A percentile compares a stretch with the other conserved stretches of the same genome.
phyloP scores from a whole-genome alignment of 345 rosid genomes.

The Populus alba region DNA sequence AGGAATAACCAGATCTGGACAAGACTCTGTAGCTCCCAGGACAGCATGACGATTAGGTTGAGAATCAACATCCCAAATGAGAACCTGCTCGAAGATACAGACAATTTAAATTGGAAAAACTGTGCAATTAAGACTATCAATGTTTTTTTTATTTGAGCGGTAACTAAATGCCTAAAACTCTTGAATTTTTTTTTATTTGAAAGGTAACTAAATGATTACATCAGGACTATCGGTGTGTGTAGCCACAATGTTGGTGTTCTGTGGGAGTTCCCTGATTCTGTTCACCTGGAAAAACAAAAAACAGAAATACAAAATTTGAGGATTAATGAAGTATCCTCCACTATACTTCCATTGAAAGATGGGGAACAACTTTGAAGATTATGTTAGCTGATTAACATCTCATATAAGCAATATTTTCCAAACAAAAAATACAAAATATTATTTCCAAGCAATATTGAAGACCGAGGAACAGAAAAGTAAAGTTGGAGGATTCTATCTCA shows the following conservation, averaged over 20 bases:
- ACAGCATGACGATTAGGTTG: conserved; percentile 61
- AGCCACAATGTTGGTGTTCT: conserved; percentile 60
- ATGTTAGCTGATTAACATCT: too few species aligned
- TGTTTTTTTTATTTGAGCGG: not conserved
- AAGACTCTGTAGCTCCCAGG: conserved; percentile 46
- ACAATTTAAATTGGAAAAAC: conserved; percentile 8
- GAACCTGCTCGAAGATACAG: conserved; percentile 31
- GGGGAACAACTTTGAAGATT: too few species aligned
- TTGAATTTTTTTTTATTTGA: not conserved
- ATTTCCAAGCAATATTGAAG: not conserved
- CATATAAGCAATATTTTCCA: too few species aligned
- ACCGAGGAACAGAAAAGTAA: not conserved
- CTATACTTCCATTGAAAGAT: too few species aligned
- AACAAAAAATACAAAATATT: not conserved
- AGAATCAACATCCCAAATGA: conserved; percentile 68
- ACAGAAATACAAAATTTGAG: not conserved
- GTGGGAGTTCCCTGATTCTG: conserved; percentile 72
- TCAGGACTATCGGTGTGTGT: conserved; percentile 69
- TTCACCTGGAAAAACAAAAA: conserved; percentile 47
- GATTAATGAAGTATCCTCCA: too few species aligned
- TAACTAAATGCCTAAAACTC: not conserved
- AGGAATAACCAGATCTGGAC: conserved; percentile 51
- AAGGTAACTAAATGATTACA: conserved; percentile 31
- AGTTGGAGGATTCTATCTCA: not conserved
- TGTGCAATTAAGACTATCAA: not conserved